Base-by-base conservation (phyloP, 2,329 filamentous ascomycete genomes). In the Talaromyces sp. region DNA sequence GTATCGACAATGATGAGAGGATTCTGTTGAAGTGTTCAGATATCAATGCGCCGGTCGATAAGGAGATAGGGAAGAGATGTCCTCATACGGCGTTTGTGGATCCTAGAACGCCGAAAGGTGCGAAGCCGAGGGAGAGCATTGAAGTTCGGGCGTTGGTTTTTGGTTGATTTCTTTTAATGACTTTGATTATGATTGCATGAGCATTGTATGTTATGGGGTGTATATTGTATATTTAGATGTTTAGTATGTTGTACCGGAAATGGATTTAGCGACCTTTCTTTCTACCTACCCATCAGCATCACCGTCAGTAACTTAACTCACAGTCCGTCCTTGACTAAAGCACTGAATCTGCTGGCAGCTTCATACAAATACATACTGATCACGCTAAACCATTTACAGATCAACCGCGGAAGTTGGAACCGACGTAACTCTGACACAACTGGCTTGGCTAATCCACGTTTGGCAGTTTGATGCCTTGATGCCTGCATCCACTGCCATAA, bases 121-220 rank as follows among this genome's bases (percentile, higher is more conserved):
- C 88, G 4, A 84, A 85, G 62, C 83, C 82, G 0, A 81, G 91
- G 63, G 89, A 96, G 78, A 96, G 91, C 70, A 96, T 97, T 69
- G 92, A 97, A 73, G 89, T 96, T 15, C 81, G 92, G 65, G 86
- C 89, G 36, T 78, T 96, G 71, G 88, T 96, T 0, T 96, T 96
- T 79, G 89, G 88, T 17, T 77, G 63, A 65, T 39, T 51, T 60
- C 52, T 11, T 28, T 35, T 15, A n/a, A 31, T 21, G n/a, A n/a
- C 11, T 48, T 19, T 6, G 22, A 22, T 13, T 31, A 46, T 31
- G 43, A 46, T 31, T 46, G 25, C n/a, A 46, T 45, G 19, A 25
- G 15, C 19, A 15, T 19, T 9, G 33, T 11, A 5, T 2, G 33
- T 35, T 28, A 45, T 19, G 45, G n/a, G n/a, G n/a, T n/a, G n/a